phyloP scores from a whole-genome alignment of 176 grass and related monocot species.

The Bolboschoenus planiculmis region DNA sequence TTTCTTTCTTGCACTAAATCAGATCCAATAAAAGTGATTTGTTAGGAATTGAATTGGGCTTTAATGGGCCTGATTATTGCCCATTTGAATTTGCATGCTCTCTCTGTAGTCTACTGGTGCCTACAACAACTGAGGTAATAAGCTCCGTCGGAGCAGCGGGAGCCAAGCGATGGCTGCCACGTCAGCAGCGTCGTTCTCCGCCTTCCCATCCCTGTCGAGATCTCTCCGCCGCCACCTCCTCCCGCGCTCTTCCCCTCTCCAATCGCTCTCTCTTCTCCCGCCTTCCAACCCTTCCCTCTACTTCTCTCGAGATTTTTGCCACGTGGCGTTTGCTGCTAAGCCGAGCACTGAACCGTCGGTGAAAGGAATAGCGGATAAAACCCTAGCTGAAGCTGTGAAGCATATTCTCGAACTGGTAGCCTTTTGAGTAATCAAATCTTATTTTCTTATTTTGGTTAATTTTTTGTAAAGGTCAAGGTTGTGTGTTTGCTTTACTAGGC shows the following conservation, averaged over 20 bases:
- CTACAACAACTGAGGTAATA: background rate
- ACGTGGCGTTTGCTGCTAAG: constrained; percentile 24
- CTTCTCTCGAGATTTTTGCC: constrained; percentile 39
- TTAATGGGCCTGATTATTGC: background rate
- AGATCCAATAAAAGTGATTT: background rate
- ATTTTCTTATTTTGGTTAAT: background rate
- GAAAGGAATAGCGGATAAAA: constrained; percentile 41
- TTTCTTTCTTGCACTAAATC: background rate
- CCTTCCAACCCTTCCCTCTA: constrained; percentile 1
- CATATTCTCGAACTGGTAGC: constrained; percentile 74
- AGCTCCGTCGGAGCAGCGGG: background rate
- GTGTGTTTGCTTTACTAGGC: constrained; percentile 36
- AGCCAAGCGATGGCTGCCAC: constrained; percentile 18
- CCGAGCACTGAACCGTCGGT: constrained; percentile 28
- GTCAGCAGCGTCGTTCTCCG: constrained; percentile 10
- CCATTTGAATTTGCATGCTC: background rate
- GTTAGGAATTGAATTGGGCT: background rate
- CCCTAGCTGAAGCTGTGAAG: constrained; percentile 55
- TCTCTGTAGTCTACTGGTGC: no score
- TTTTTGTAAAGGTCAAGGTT: background rate
- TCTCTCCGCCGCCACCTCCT: constrained; percentile 40
- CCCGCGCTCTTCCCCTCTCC: background rate
- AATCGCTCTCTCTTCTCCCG: background rate
- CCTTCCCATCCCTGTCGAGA: constrained; percentile 24
- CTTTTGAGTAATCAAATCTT: background rate